Evolutionary conservation across 257 asterid genomes (phyloP).

Genomic region (Scutellaria barbata): DNA sequence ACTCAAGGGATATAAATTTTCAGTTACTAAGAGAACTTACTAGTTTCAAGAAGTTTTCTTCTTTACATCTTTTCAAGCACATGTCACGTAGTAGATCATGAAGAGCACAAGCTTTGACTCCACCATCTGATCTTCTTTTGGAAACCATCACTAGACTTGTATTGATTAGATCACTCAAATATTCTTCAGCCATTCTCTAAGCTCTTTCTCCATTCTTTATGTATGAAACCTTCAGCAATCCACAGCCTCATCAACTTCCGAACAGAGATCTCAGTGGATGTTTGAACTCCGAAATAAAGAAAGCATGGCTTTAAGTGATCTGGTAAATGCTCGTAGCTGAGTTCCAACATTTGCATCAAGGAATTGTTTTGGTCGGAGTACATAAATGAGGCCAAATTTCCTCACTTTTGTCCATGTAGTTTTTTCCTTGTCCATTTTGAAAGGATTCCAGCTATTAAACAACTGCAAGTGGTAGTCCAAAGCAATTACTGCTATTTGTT

Average conservation of each 20-base stretch:
- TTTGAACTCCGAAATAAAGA: slow-evolving; percentile 43
- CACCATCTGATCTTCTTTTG: slow-evolving; percentile 34
- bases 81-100: slow-evolving; percentile 45
- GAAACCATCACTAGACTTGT: slow-evolving; percentile 39
- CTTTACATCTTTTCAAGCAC: slow-evolving; percentile 33
- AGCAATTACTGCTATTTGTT: slow-evolving; percentile 36
- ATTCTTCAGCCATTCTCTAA: slow-evolving; percentile 36
- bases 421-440: slow-evolving; percentile 16
- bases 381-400: slow-evolving; percentile 20
- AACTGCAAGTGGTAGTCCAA: slow-evolving; percentile 48
- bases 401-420: slow-evolving; percentile 37
- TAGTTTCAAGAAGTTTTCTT: slow-evolving; percentile 30
- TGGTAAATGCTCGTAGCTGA: slow-evolving; percentile 44
- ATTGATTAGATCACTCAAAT: slow-evolving; percentile 25
- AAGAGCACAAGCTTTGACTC: slow-evolving; percentile 40
- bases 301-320: slow-evolving; percentile 45
- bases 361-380: background rate
- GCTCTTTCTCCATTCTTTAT: slow-evolving; percentile 1
- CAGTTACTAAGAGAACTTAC: background rate
- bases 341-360: slow-evolving; percentile 33
- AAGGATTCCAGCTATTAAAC: slow-evolving; percentile 50
- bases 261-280: slow-evolving; percentile 23
- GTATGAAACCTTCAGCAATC: slow-evolving; percentile 46
- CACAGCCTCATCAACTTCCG: slow-evolving; percentile 33
- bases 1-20: no score